Evolutionary conservation across 257 asterid genomes (phyloP).

Genomic region (Nicotiana knightiana): DNA sequence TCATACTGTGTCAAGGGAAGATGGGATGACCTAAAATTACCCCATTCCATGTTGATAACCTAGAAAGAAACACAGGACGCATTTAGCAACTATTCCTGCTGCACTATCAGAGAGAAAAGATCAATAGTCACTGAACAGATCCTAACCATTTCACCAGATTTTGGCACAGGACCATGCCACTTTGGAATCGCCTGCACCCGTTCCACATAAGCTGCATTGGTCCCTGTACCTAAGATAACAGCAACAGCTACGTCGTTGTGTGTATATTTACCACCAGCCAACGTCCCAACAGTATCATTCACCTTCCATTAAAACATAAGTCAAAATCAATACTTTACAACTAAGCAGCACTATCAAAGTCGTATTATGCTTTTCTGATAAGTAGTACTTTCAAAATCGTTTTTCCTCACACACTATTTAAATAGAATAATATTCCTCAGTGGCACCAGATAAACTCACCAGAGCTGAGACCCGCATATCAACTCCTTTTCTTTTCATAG

Average conservation of each 20-base stretch:
- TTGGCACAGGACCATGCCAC: slow-evolving; percentile 85
- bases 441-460: slow-evolving; percentile 30
- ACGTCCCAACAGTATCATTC: slow-evolving; percentile 84
- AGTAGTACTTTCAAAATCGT: background rate
- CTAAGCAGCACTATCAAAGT: background rate
- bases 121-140: slow-evolving; percentile 1
- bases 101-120: background rate
- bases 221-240: slow-evolving; percentile 88
- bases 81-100: background rate
- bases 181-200: slow-evolving; percentile 91
- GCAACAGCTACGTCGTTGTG: slow-evolving; percentile 61
- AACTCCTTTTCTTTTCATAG: slow-evolving; percentile 63
- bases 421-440: background rate
- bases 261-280: slow-evolving; percentile 78
- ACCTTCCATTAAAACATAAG: slow-evolving; percentile 42
- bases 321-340: slow-evolving; percentile 2
- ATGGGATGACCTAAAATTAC: slow-evolving; percentile 84
- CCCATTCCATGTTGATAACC: slow-evolving; percentile 99
- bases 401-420: background rate
- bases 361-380: background rate
- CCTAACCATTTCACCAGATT: slow-evolving; percentile 85
- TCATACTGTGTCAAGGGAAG: slow-evolving; percentile 83
- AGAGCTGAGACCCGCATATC: slow-evolving; percentile 76
- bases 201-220: slow-evolving; percentile 87
- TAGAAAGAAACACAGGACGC: slow-evolving; percentile 12